Conservation (phyloP, 2,329 filamentous ascomycete species). For the Diaporthe velutina region DNA sequence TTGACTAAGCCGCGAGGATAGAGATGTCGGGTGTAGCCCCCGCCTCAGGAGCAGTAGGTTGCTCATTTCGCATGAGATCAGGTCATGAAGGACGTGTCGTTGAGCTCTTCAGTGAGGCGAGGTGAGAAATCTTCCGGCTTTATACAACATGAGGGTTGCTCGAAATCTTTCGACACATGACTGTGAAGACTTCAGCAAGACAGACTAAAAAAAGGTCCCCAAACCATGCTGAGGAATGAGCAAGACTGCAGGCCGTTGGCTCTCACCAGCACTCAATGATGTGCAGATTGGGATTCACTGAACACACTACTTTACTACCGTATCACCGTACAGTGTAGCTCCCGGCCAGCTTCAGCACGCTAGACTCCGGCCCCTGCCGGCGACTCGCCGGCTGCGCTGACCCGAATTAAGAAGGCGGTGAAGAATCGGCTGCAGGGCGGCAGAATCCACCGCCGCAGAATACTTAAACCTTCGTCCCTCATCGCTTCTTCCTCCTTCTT, state of each 20-base stretch:
- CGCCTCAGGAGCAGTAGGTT: constrained; percentile 40
- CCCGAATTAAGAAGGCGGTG: not conserved
- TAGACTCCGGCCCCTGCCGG: not conserved
- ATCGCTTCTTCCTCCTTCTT: not conserved
- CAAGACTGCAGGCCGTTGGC: not conserved
- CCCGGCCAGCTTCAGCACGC: constrained; percentile 4
- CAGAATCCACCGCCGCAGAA: not conserved
- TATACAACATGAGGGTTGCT: not conserved
- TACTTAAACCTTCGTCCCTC: constrained; percentile 43
- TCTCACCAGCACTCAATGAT: not conserved
- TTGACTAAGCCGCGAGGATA: constrained; percentile 36
- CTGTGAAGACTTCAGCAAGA: not conserved
- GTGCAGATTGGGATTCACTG: not conserved
- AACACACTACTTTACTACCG: not conserved
- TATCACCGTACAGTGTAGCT: not conserved
- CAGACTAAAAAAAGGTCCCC: not conserved
- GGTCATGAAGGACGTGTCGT: constrained; percentile 16
- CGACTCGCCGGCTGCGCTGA: no score
- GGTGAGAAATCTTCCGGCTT: constrained; percentile 10
- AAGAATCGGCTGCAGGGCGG: not conserved
- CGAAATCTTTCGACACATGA: not conserved
- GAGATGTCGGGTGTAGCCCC: constrained; percentile 34
- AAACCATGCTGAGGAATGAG: no score
- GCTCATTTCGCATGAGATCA: constrained; percentile 39
- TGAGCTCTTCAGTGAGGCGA: not conserved